phyloP scores from a whole-genome alignment of 768 basidiomycete genomes.

The Lentinula sp. region DNA sequence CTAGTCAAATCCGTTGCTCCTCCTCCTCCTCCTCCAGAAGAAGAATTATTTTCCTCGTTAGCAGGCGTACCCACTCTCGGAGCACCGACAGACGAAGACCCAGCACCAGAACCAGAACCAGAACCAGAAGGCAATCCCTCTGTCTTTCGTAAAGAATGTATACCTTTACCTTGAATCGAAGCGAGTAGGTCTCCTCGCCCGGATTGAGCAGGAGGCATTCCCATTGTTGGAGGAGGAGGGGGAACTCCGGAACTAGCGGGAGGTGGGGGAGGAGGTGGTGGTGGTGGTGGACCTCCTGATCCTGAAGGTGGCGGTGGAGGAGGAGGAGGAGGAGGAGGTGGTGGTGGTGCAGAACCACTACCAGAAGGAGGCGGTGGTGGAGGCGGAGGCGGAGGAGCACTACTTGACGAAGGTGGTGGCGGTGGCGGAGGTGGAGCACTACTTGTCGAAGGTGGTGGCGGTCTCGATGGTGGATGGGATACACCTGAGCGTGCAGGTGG shows the following conservation, averaged over 20 bases:
- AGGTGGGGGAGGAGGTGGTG: constrained; percentile 43
- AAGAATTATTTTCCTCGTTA: constrained; percentile 27
- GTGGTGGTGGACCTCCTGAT: constrained; percentile 26
- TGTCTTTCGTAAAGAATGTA: constrained; percentile 63
- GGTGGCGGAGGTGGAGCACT: constrained; percentile 23
- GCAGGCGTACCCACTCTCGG: constrained; percentile 30
- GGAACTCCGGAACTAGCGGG: constrained; percentile 25
- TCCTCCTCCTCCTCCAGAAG: constrained; percentile 22
- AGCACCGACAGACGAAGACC: constrained; percentile 24
- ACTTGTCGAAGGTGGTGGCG: constrained; percentile 17
- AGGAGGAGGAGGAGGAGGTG: constrained; percentile 26
- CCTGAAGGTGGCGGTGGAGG: constrained; percentile 34
- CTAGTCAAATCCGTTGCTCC: constrained; percentile 62
- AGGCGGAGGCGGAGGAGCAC: constrained; percentile 8
- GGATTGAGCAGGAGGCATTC: constrained; percentile 46
- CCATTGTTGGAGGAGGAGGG: constrained; percentile 25
- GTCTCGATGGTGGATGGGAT: constrained; percentile 34
- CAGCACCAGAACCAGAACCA: not conserved
- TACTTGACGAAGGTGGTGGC: constrained; percentile 21
- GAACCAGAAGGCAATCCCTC: constrained; percentile 23
- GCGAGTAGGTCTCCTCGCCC: constrained; percentile 66
- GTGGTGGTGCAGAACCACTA: constrained; percentile 17
- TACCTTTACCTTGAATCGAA: constrained; percentile 77
- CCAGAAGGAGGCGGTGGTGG: constrained; percentile 26
- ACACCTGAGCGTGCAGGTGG: constrained; percentile 20